These are phyloP conservation scores for Sclerotinia trifoliorum DNA, from an alignment of 2,329 filamentous ascomycete genomes.

Conservation along the genomic window DNA sequence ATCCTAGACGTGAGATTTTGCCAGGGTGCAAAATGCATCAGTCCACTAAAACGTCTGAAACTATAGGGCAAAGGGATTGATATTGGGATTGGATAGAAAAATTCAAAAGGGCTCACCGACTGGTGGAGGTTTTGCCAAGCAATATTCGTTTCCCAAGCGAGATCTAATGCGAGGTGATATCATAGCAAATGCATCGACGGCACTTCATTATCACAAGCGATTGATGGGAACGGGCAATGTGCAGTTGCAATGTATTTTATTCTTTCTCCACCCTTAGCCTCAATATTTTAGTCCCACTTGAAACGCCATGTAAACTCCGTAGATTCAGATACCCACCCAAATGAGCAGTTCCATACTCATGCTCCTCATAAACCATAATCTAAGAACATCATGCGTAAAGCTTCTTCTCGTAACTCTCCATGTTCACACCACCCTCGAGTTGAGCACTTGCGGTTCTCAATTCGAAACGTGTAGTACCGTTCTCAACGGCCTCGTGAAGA, in stretches of 20 bases:
- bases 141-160: not conserved
- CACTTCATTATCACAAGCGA: not conserved
- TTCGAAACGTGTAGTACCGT: conserved; percentile 85
- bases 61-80: no score
- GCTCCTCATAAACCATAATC: not conserved
- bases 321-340: not conserved
- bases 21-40: not conserved
- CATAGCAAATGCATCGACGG: not conserved
- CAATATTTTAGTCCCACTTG: not conserved
- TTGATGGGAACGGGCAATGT: not conserved
- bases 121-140: not conserved
- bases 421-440: conserved; percentile 95
- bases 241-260: conserved; percentile 14
- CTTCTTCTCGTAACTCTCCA: conserved; percentile 99
- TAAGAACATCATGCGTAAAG: conserved; percentile 71
- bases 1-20: no score
- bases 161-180: not conserved
- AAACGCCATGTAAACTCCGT: conserved; percentile 16
- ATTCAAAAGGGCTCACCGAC: not conserved
- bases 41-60: no score
- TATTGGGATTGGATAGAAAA: not conserved
- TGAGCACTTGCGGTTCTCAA: conserved; percentile 91
- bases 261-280: conserved; percentile 17
- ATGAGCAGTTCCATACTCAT: conserved; percentile 2
- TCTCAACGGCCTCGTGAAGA: conserved; percentile 71